Base-by-base conservation (phyloP, 2,329 filamentous ascomycete genomes). In the Arthrobotrys sinensis region DNA sequence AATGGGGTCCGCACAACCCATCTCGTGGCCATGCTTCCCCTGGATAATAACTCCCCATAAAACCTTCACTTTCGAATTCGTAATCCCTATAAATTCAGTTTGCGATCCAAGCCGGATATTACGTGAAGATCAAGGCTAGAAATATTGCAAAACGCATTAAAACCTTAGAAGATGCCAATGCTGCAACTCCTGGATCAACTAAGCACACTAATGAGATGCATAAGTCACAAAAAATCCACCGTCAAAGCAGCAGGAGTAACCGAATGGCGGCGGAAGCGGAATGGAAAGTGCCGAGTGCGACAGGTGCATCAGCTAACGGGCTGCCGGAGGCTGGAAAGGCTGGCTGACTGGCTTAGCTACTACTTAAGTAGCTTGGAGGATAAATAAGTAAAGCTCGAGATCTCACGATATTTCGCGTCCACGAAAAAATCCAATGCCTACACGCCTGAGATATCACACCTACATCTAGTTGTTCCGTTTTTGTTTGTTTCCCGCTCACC, bases 211-310 rank as follows among this genome's bases (percentile, higher is more conserved):
- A 4, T 28, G 24, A 28, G 4, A 28, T 2, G 24, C 24, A 28
- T 28, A 28, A 28, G 24, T 28, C 24, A 2, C 24, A 28, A 28
- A 38, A 38, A n/a, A 45, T 5, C 4, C 12, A 6, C 45, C 45
- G 34, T 40, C 32, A 38, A 24, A 40, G 21, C 8, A 57, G 52
- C 52, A 57, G 32, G 52, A 57, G 53, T 38, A 57, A 38, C 53
- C 40, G 40, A 28, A 40, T n/a, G 11, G 55, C 36, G 55, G 55
- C 55, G 55, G 55, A 24, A 60, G 55, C 55, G 55, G 55, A 60
- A 60, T 60, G 55, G 55, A 43, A 60, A 60, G 21, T 60, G 55
- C 55, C 55, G 55, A 60, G 55, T 60, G 55, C 55, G 55, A 60
- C 55, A 57, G n/a, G 34, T 57, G 6, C 19, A n/a, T 8, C 36